These are phyloP conservation scores for Citrus cavaleriei DNA, from an alignment of 345 rosid genomes.

Conservation along the genomic window DNA sequence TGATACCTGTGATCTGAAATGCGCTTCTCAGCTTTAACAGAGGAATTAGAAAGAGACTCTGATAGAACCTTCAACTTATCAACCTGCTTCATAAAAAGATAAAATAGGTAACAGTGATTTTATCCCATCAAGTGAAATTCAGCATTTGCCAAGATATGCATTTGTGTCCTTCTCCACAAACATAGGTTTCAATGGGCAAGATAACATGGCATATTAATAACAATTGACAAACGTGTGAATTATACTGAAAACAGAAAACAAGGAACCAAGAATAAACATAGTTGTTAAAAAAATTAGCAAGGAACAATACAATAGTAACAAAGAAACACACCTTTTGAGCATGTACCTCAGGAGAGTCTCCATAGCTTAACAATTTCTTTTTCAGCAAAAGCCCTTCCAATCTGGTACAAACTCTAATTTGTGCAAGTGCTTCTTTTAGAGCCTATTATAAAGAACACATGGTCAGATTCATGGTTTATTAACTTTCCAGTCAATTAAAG, in stretches of 20 bases:
- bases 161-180: constrained; percentile 5
- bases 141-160: not conserved
- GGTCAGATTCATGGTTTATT: not conserved
- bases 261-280: not conserved
- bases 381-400: constrained; percentile 74
- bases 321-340: constrained; percentile 71
- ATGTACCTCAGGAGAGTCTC: constrained; percentile 88
- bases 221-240: not conserved
- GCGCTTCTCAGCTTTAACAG: constrained; percentile 83
- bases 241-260: not conserved
- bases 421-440: constrained; percentile 72
- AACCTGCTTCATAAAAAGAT: constrained; percentile 44
- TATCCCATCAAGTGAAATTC: not conserved
- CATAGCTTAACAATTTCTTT: constrained; percentile 64
- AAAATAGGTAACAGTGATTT: not conserved
- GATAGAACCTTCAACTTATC: constrained; percentile 90
- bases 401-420: constrained; percentile 69
- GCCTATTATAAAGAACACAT: constrained; percentile 40
- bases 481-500: not conserved
- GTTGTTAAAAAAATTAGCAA: not conserved
- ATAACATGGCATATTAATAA: constrained; percentile 8
- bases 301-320: not conserved
- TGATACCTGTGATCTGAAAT: constrained; percentile 71
- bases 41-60: constrained; percentile 82
- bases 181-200: constrained; percentile 1